These are phyloP conservation scores for Paecilomyces sp. DNA, from an alignment of 2,329 filamentous ascomycete genomes.

Conservation along the genomic window DNA sequence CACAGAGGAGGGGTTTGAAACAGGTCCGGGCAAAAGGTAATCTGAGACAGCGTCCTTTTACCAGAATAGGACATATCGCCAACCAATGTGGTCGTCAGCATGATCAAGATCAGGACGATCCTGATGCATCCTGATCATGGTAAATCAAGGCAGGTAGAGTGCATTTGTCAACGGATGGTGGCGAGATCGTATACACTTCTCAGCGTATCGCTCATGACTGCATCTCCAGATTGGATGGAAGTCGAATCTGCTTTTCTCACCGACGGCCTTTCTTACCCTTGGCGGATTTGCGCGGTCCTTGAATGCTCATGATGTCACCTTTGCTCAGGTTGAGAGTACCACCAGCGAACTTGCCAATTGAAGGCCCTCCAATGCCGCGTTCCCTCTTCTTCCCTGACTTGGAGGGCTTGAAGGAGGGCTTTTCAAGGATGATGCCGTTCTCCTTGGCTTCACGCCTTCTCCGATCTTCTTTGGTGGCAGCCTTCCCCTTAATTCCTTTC, in stretches of 20 bases:
- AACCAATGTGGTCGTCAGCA: neutral
- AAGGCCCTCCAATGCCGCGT: slow-evolving; percentile 64
- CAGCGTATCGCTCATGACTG: neutral
- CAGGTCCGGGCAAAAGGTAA: neutral
- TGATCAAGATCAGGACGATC: neutral
- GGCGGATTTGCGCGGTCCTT: slow-evolving; percentile 42
- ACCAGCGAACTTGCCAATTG: slow-evolving; percentile 70
- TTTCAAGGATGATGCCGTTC: slow-evolving; percentile 83
- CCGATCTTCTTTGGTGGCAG: slow-evolving; percentile 58
- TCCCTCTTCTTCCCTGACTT: slow-evolving; percentile 43
- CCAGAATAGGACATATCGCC: neutral
- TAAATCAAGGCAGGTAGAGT: neutral
- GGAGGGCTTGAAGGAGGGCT: slow-evolving; percentile 28
- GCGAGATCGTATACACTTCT: neutral
- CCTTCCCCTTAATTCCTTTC: slow-evolving; percentile 72
- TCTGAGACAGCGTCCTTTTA: neutral
- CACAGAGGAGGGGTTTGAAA: neutral
- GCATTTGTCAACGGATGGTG: neutral
- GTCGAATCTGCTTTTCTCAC: slow-evolving; percentile 6
- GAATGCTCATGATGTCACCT: slow-evolving; percentile 66
- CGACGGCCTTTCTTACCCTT: slow-evolving; percentile 26
- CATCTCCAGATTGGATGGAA: neutral
- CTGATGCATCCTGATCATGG: neutral
- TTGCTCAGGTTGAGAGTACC: slow-evolving; percentile 74
- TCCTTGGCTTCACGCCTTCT: slow-evolving; percentile 74